Evolutionary conservation across 73 alveolate genomes (phyloP).

Genomic region (Tetrahymena malaccensis): DNA sequence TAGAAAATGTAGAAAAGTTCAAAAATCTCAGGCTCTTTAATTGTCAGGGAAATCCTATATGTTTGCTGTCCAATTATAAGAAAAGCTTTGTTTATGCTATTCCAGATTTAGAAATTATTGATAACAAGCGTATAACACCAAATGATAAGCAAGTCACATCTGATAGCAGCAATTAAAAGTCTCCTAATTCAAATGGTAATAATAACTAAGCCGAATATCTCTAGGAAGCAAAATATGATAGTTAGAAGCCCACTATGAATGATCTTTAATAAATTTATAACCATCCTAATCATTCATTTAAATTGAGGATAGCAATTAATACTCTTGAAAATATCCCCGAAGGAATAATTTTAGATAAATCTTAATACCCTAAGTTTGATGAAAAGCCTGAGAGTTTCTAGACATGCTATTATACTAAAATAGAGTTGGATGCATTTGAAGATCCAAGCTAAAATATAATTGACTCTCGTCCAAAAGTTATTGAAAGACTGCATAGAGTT

Average conservation of each 20-base stretch:
- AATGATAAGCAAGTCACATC: not conserved
- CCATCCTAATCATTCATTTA: not conserved
- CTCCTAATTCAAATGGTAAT: not conserved
- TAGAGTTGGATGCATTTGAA: not conserved
- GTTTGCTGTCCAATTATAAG: not conserved
- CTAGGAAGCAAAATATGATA: not conserved
- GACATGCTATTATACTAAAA: not conserved
- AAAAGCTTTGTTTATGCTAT: not conserved
- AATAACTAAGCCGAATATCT: not conserved
- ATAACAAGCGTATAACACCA: not conserved
- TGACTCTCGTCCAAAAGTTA: not conserved
- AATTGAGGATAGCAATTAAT: not conserved
- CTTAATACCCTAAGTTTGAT: not conserved
- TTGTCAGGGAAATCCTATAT: not conserved
- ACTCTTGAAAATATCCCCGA: not conserved
- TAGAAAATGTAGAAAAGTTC: not conserved
- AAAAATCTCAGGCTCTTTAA: not conserved
- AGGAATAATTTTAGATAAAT: not conserved
- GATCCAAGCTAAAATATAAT: not conserved
- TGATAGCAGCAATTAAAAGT: not conserved
- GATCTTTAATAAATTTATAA: not conserved
- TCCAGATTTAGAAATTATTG: not conserved
- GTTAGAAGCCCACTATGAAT: not conserved
- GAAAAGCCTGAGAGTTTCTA: not conserved
- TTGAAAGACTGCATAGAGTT: not conserved